Percentiles rank a stretch among this genome's conserved stretches.
phyloP scores from a whole-genome alignment of 2,329 filamentous ascomycete species.

The Tolypocladium sp. region DNA sequence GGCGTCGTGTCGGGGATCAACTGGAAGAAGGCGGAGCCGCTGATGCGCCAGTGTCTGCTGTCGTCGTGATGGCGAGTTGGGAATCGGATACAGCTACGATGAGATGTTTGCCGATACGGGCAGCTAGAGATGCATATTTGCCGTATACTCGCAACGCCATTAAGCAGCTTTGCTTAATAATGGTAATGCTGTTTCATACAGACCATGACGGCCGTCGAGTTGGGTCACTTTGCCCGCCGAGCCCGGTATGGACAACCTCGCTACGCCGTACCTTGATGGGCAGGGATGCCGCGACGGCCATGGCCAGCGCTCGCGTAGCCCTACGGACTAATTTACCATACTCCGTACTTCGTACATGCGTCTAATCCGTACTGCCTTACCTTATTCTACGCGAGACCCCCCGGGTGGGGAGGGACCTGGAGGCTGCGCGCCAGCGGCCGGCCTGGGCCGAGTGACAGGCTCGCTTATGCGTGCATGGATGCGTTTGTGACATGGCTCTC shows the following conservation, averaged over 20 bases:
- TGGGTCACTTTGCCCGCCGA: no score
- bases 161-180: no score
- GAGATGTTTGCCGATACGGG: neutral
- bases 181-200: no score
- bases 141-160: no score
- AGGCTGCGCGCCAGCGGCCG: neutral
- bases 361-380: no score
- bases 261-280: no score
- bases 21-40: slow-evolving; percentile 16
- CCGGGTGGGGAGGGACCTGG: neutral
- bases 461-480: neutral
- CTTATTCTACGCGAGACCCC: neutral
- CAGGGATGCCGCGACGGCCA: neutral
- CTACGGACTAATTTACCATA: no score
- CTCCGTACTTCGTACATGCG: neutral
- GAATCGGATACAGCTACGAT: no score
- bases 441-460: neutral
- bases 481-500: neutral
- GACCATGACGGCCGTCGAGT: neutral
- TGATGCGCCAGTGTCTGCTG: slow-evolving; percentile 13
- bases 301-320: neutral
- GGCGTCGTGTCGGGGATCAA: slow-evolving; percentile 22
- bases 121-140: neutral
- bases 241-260: no score
- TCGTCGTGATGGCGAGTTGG: slow-evolving; percentile 3